Conservation (phyloP, 805 yeast species). For the Schwanniomyces yamadae region DNA sequence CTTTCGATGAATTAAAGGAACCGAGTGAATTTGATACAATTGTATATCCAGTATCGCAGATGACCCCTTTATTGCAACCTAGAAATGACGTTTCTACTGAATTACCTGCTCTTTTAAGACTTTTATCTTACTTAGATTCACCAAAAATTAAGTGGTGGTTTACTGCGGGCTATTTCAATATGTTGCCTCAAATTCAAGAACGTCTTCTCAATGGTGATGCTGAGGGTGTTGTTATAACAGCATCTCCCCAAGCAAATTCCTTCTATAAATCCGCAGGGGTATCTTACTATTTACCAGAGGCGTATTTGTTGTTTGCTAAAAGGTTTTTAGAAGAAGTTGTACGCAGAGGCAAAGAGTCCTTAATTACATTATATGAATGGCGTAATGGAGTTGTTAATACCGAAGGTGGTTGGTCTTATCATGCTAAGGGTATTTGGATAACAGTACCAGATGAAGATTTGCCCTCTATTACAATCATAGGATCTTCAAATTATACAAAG, state of each 20-base stretch:
- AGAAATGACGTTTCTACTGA: slow-evolving; percentile 74
- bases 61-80: slow-evolving; percentile 71
- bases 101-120: slow-evolving; percentile 61
- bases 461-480: slow-evolving; percentile 80
- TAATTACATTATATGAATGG: slow-evolving; percentile 78
- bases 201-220: slow-evolving; percentile 59
- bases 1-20: slow-evolving; percentile 32
- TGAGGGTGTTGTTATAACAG: slow-evolving; percentile 74
- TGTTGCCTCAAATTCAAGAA: slow-evolving; percentile 69
- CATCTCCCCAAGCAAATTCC: slow-evolving; percentile 92
- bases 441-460: slow-evolving; percentile 50
- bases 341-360: slow-evolving; percentile 35
- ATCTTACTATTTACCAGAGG: slow-evolving; percentile 79
- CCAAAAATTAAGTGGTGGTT: slow-evolving; percentile 71
- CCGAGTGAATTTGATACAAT: slow-evolving; percentile 51
- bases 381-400: slow-evolving; percentile 78
- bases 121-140: slow-evolving; percentile 57
- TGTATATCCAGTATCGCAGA: slow-evolving; percentile 89
- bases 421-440: slow-evolving; percentile 95
- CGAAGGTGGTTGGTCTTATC: slow-evolving; percentile 92
- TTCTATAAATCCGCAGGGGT: slow-evolving; percentile 84
- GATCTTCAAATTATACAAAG: slow-evolving; percentile 90
- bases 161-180: slow-evolving; percentile 96
- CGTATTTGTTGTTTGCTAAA: slow-evolving; percentile 75
- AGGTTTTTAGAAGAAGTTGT: slow-evolving; percentile 58